Percentiles rank a stretch among this genome's conserved stretches.
phyloP scores from a whole-genome alignment of 495 filamentous ascomycete species.

The Trichoderma gamsii region DNA sequence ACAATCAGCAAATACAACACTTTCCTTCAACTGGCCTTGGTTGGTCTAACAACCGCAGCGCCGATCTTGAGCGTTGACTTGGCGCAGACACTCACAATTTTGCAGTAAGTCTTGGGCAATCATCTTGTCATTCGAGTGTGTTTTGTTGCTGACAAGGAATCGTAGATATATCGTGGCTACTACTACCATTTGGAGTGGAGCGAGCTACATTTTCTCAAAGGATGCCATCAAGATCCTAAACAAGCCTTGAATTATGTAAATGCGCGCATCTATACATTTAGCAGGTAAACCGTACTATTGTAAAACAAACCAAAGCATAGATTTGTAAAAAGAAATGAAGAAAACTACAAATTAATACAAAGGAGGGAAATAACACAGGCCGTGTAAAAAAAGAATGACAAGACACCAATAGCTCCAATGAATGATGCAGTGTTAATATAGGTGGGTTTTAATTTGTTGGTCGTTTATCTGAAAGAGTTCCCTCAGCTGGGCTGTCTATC shows the following conservation, averaged over 20 bases:
- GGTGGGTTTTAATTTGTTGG: no score
- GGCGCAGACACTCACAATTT: constrained; percentile 49
- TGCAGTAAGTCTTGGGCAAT: constrained; percentile 57
- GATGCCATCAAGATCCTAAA: constrained; percentile 75
- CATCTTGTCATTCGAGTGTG: constrained; percentile 7
- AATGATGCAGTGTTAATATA: no score
- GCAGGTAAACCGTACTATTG: neutral
- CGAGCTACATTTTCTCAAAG: constrained; percentile 75
- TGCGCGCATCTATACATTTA: neutral
- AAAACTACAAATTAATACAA: neutral
- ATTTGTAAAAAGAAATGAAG: neutral
- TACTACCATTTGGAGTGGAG: constrained; percentile 79
- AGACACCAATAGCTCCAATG: no score
- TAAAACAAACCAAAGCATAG: neutral
- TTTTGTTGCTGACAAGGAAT: neutral
- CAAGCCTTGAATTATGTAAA: constrained; percentile 25
- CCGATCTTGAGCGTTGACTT: constrained; percentile 60
- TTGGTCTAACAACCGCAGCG: constrained; percentile 68
- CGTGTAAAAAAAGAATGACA: no score
- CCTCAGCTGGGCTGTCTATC: neutral
- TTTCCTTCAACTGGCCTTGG: constrained; percentile 68
- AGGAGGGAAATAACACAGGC: neutral
- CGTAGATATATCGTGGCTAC: constrained; percentile 65
- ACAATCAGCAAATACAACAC: constrained; percentile 88
- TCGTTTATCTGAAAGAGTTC: neutral